Base-by-base conservation (phyloP, 83 land plant species). In the Isoetes engelmannii region DNA sequence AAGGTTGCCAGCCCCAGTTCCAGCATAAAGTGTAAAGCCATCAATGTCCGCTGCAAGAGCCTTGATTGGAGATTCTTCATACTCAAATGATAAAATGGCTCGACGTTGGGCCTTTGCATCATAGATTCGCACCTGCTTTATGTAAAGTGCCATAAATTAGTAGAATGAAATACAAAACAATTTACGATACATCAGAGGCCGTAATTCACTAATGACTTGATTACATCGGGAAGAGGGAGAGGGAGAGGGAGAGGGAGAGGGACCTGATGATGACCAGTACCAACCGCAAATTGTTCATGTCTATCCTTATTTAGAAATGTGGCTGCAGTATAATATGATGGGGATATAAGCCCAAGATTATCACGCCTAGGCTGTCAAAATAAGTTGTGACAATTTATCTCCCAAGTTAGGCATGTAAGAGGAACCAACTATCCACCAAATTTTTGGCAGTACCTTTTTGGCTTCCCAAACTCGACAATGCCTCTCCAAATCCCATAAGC, bases 1-100 rank as follows among this genome's bases (percentile, higher is more conserved):
- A 76, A 93, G 80, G 81, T 87, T 93, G 55, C 98, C 98, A 65
- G 75, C 72, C n/a, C 86, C 89, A 60, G 78, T 90, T 54, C 98
- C 98, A 41, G 85, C 77, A 77, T 80, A 87, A 8, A 93, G 74
- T 44, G 86, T 87, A 74, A 81, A 65, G 28, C 96, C 92, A 83
- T 93, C 96, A 13, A 69, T 67, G 70, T 90, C 98, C 61, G 79
- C 86, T 63, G 86, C 63, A 42, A 93, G 71, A 51, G 84, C 84
- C 69, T 81, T 93, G 65, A 93, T 90, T 47, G 98, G 85, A 17
- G 92, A 77, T 64, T 93, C 98, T 15, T 84, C 69, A 69, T 82
- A 89, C 54, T 87, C 86, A 65, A 93, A 70, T 61, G 89, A 77
- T 44, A 87, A 67, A 8, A 84, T 84, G 66, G 96, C 89, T 58